Base-by-base conservation (phyloP, 129 eudicot species). In the Scalesia atractyloides region DNA sequence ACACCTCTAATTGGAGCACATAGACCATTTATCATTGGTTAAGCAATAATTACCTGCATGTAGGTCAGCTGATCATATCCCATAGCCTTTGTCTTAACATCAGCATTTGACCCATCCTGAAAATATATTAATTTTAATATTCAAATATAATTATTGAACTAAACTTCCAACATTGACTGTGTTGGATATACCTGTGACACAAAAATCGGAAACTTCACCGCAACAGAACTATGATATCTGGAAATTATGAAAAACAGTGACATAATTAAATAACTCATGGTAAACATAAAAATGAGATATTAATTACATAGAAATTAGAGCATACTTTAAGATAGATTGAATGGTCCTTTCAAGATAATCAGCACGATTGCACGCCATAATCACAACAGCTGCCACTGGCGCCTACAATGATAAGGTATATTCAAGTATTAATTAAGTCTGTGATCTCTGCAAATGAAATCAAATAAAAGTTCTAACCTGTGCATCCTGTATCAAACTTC, bases 361-460 rank as follows among this genome's bases (percentile, higher is more conserved):
- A 53, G 98, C 98, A 81, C 98, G 98, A 22, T 90, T 94, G 74
- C 98, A 94, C 62, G 98, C 98, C 98, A 94, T 94, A 17, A 94
- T 82, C 49, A 94, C 98, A 70, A 94, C 91, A 54, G 98, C 98
- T 70, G 98, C 97, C 72, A 94, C 91, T 74, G 97, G 96, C 52
- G 75, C 92, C 98, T 93, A 73, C 43, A 43, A 60, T 72, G 9
- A 17, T 41, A 20, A 37, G 7, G 26, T 51, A 11, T 62, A 47
- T 62, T 0, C 68, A 63, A 36, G 11, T 47, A 47, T 49, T 22
- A 56, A 39, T 73, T 68, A 48, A 61, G 36, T 15, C 17, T 19
- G 39, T n/a, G 57, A 22, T 47, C n/a, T 51, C 11, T 50, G 19
- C 20, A 24, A 22, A 72, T 6, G 16, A n/a, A n/a, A n/a, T n/a